Evolutionary conservation across 345 rosid species (phyloP).

Genomic region (Conringia planisiliqua): DNA sequence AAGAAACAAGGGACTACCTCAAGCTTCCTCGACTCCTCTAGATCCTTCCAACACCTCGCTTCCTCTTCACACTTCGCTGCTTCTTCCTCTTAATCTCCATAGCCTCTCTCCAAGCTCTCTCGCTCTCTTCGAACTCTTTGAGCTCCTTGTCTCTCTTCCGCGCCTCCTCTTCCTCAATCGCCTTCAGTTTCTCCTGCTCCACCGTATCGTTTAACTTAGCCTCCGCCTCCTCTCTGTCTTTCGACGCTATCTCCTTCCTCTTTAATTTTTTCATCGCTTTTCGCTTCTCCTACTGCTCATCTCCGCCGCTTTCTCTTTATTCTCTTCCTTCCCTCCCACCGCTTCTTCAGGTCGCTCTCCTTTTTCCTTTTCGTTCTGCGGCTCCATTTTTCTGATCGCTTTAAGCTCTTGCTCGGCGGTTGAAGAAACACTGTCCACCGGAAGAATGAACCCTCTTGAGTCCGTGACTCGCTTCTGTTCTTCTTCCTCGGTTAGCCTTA

Average conservation of each 20-base stretch:
- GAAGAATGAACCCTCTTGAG: background rate
- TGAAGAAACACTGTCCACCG: background rate
- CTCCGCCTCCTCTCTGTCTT: conserved; percentile 63
- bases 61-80: conserved; percentile 45
- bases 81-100: conserved; percentile 59
- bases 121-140: conserved; percentile 79
- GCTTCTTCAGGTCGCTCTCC: background rate
- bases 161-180: conserved; percentile 62
- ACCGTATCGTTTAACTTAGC: conserved; percentile 60
- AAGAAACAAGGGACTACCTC: conserved; percentile 30
- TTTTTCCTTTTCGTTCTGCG: background rate
- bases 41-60: conserved; percentile 37
- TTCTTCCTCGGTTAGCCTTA: background rate
- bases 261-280: conserved; percentile 73
- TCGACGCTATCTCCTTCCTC: conserved; percentile 71
- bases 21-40: conserved; percentile 35
- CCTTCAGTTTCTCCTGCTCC: conserved; percentile 49
- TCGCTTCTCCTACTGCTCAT: conserved; percentile 68
- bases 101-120: conserved; percentile 63
- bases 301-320: conserved; percentile 14
- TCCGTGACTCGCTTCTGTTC: background rate
- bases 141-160: conserved; percentile 50
- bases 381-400: conserved; percentile 5
- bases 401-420: conserved; percentile 9
- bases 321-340: conserved; percentile 10